Conservation (phyloP, 768 basidiomycete species). For the Steccherinum ochraceum region DNA sequence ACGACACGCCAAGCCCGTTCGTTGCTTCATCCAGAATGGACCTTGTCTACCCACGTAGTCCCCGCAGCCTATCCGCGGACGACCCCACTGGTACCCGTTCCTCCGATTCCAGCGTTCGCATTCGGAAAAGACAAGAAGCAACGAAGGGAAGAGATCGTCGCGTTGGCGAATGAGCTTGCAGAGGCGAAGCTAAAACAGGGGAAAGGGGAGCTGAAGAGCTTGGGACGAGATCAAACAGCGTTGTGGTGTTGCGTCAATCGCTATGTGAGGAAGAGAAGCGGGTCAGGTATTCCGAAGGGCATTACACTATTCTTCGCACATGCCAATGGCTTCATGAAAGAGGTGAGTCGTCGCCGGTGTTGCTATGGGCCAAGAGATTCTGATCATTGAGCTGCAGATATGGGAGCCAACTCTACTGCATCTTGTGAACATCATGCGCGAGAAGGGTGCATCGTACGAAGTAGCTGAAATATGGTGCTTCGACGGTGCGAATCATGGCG, state of each 20-base stretch:
- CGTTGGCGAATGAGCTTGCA: conserved; percentile 22
- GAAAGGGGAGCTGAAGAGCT: conserved; percentile 17
- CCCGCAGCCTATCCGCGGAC: conserved; percentile 48
- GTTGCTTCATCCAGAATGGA: conserved; percentile 20
- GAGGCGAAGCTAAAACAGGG: conserved; percentile 26
- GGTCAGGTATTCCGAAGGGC: not conserved
- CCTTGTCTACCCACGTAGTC: conserved; percentile 46
- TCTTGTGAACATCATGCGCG: conserved; percentile 40
- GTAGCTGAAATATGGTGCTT: conserved; percentile 77
- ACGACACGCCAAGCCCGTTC: not conserved
- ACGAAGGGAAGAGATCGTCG: conserved; percentile 15
- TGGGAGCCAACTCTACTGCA: conserved; percentile 66
- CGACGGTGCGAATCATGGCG: conserved; percentile 84
- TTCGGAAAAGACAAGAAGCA: conserved; percentile 28
- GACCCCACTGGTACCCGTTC: conserved; percentile 34
- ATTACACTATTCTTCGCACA: conserved; percentile 74
- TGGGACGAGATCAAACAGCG: conserved; percentile 11
- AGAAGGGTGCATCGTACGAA: conserved; percentile 20
- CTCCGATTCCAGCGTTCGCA: conserved; percentile 23
- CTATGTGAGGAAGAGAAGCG: conserved; percentile 41
- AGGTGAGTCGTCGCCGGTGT: too few species aligned
- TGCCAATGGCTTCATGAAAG: conserved; percentile 86
- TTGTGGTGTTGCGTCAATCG: conserved; percentile 74
- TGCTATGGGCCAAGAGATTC: too few species aligned
- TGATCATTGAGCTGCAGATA: too few species aligned